These are phyloP conservation scores for Phytopythium aichiense DNA, from an alignment of 352 stramenopile genomes.

Conservation along the genomic window DNA sequence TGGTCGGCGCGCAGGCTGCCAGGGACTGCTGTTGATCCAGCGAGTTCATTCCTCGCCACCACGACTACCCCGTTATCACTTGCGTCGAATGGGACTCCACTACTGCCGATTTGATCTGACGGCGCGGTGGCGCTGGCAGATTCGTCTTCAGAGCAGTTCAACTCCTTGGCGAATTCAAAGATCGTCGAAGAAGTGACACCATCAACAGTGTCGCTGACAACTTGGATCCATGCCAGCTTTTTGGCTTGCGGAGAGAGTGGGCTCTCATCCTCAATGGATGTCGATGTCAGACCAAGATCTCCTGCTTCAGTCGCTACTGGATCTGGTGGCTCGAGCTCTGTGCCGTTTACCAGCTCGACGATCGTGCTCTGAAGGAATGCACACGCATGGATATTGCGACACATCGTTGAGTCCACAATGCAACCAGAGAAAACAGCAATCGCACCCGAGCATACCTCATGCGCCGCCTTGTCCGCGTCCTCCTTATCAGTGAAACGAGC, in stretches of 20 bases:
- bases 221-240: conserved; percentile 47
- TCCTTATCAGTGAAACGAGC: background rate
- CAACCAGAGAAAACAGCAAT: background rate
- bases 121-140: background rate
- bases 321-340: conserved; percentile 14
- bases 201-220: conserved; percentile 9
- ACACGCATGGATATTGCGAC: background rate
- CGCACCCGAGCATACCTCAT: background rate
- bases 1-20: background rate
- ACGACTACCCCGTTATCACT: background rate
- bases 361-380: conserved; percentile 6
- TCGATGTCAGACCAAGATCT: background rate
- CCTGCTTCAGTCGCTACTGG: background rate
- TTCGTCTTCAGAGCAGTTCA: background rate
- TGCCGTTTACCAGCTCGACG: conserved; percentile 27
- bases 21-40: background rate
- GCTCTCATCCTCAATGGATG: background rate
- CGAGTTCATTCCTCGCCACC: background rate
- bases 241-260: background rate
- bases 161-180: conserved; percentile 34
- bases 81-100: background rate
- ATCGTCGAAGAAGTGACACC: conserved; percentile 33
- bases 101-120: background rate
- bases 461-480: background rate
- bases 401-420: background rate